Conservation (phyloP, 768 basidiomycete genomes). For the Lentinula detonsa region DNA sequence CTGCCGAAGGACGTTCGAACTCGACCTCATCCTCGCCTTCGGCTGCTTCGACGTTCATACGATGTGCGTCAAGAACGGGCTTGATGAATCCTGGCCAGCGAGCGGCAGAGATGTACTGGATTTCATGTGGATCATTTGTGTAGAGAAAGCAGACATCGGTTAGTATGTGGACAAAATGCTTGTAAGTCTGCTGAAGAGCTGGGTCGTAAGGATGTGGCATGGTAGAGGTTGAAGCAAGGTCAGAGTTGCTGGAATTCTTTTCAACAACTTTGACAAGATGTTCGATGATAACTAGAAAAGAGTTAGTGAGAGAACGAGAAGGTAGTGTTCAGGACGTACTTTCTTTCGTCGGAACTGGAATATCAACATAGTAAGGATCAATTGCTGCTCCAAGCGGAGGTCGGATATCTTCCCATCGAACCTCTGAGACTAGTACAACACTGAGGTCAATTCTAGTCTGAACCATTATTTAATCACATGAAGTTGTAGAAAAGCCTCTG, state of each 20-base stretch:
- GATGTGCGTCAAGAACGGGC: conserved; percentile 53
- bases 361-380: conserved; percentile 65
- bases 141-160: conserved; percentile 59
- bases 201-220: conserved; percentile 41
- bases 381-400: conserved; percentile 64
- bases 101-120: conserved; percentile 71
- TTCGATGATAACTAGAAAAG: conserved; percentile 21
- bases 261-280: conserved; percentile 9
- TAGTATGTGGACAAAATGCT: conserved; percentile 55
- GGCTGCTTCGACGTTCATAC: conserved; percentile 12
- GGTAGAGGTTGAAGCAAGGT: conserved; percentile 2
- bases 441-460: conserved; percentile 57
- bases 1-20: conserved; percentile 40
- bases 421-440: conserved; percentile 57
- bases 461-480: conserved; percentile 1
- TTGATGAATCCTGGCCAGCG: conserved; percentile 78
- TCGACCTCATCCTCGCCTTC: conserved; percentile 19
- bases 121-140: conserved; percentile 60
- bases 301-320: background rate
- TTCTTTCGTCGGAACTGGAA: conserved; percentile 49
- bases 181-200: conserved; percentile 50
- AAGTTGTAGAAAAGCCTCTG: background rate
- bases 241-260: background rate
- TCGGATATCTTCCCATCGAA: conserved; percentile 68
- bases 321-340: conserved; percentile 26